These are phyloP conservation scores for Berkeleyomyces basicola DNA, from an alignment of 2,329 filamentous ascomycete species.

Conservation along the genomic window DNA sequence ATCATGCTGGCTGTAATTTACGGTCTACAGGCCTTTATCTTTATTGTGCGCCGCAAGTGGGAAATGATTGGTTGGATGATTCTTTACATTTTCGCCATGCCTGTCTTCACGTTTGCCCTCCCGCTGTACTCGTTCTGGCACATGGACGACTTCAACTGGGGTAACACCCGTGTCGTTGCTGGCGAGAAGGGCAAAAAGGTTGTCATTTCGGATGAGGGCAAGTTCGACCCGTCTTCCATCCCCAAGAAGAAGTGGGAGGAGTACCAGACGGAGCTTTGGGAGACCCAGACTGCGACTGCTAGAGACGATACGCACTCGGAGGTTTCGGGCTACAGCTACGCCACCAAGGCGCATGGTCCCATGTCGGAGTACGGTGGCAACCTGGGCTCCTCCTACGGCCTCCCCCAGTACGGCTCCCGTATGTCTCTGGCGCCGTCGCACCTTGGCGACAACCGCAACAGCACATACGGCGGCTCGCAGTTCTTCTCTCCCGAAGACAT, in stretches of 20 bases:
- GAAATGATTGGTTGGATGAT: slow-evolving; percentile 99
- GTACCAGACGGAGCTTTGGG: slow-evolving; percentile 96
- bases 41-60: slow-evolving; percentile 93
- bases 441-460: slow-evolving; percentile 40
- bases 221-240: slow-evolving; percentile 84
- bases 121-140: slow-evolving; percentile 96
- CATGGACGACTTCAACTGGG: slow-evolving; percentile 99
- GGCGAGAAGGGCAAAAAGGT: slow-evolving; percentile 87
- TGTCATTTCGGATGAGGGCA: slow-evolving; percentile 90
- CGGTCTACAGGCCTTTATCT: slow-evolving; percentile 91
- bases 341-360: slow-evolving; percentile 56
- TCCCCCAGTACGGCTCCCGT: slow-evolving; percentile 36
- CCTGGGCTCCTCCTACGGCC: slow-evolving; percentile 22
- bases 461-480: slow-evolving; percentile 43
- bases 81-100: slow-evolving; percentile 79
- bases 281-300: slow-evolving; percentile 68
- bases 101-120: slow-evolving; percentile 77
- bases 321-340: slow-evolving; percentile 85
- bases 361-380: slow-evolving; percentile 56
- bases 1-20: slow-evolving; percentile 90
- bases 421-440: slow-evolving; percentile 71
- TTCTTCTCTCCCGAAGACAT: slow-evolving; percentile 51
- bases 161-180: slow-evolving; percentile 92
- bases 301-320: slow-evolving; percentile 71
- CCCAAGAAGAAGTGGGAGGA: slow-evolving; percentile 99